phyloP scores from a whole-genome alignment of 805 yeast genomes.

The Yarrowia deformans region DNA sequence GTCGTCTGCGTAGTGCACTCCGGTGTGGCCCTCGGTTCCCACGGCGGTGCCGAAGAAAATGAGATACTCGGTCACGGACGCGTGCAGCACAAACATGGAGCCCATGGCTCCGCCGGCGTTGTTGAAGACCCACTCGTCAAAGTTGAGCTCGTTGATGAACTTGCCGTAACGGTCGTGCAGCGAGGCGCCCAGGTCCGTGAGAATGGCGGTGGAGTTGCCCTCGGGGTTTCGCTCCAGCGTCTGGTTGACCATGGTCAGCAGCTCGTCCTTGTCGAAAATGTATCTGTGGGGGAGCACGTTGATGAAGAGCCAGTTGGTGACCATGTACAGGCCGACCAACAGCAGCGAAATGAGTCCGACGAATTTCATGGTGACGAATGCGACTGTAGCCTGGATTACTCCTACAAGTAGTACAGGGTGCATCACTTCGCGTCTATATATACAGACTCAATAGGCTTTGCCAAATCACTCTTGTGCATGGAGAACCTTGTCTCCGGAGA shows the following conservation, averaged over 20 bases:
- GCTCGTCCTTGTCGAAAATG: constrained; percentile 69
- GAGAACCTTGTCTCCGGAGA: not conserved
- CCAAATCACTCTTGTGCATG: not conserved
- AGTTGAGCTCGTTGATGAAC: constrained; percentile 70
- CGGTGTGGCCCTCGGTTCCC: constrained; percentile 96
- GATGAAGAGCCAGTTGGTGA: constrained; percentile 44
- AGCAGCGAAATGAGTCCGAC: constrained; percentile 42
- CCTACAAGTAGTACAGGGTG: too few relatives aligned
- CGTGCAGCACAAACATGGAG: constrained; percentile 92
- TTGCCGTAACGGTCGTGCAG: constrained; percentile 74
- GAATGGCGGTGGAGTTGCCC: constrained; percentile 63
- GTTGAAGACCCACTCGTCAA: constrained; percentile 93
- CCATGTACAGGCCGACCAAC: constrained; percentile 42
- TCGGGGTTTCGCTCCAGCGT: constrained; percentile 50
- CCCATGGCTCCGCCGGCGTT: constrained; percentile 99
- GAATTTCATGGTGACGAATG: constrained; percentile 43
- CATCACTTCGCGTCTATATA: constrained; percentile 13
- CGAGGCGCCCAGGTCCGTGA: constrained; percentile 65
- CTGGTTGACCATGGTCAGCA: constrained; percentile 67
- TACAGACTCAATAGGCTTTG: constrained; percentile 4
- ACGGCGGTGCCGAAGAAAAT: constrained; percentile 92
- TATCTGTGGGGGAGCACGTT: constrained; percentile 67
- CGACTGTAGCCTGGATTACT: too few relatives aligned
- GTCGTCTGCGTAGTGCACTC: constrained; percentile 96
- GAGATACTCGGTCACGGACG: constrained; percentile 90